phyloP scores from a whole-genome alignment of 1,284 basidiomycete species.

The Ceratobasidium sp. region DNA sequence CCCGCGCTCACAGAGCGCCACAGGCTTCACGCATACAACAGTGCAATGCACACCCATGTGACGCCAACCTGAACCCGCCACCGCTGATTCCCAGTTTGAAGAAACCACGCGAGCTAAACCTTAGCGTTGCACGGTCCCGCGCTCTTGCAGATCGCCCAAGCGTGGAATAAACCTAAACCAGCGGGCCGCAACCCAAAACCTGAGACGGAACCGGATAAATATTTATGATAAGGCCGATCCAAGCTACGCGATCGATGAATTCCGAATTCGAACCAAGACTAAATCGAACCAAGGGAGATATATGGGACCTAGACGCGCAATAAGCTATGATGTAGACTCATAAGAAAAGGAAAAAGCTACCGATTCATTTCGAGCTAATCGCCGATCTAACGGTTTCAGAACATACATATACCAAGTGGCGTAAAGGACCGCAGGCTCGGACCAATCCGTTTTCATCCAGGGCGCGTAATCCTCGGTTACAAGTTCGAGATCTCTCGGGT shows the following conservation, averaged over 20 bases:
- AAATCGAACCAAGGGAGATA: not conserved
- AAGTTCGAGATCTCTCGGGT: not conserved
- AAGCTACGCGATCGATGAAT: slow-evolving; percentile 18
- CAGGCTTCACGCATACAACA: too few relatives aligned
- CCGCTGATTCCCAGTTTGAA: too few relatives aligned
- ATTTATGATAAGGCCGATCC: not conserved
- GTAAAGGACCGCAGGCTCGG: not conserved
- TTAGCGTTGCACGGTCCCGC: too few relatives aligned
- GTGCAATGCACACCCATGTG: too few relatives aligned
- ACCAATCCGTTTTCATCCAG: too few relatives aligned
- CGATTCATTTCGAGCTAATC: slow-evolving; percentile 23
- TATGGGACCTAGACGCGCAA: not conserved
- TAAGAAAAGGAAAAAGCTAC: not conserved
- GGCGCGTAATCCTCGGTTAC: too few relatives aligned
- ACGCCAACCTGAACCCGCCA: too few relatives aligned
- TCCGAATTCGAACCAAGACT: not conserved
- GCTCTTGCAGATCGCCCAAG: too few relatives aligned
- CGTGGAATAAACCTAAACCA: too few relatives aligned
- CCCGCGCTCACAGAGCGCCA: too few relatives aligned
- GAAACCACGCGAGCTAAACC: too few relatives aligned
- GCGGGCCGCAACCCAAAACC: not conserved
- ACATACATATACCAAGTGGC: not conserved
- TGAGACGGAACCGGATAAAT: slow-evolving; percentile 6
- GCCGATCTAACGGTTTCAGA: slow-evolving; percentile 10
- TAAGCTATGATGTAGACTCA: not conserved